These are phyloP conservation scores for Claviceps quebecensis DNA, from an alignment of 2,329 filamentous ascomycete species.

Conservation along the genomic window DNA sequence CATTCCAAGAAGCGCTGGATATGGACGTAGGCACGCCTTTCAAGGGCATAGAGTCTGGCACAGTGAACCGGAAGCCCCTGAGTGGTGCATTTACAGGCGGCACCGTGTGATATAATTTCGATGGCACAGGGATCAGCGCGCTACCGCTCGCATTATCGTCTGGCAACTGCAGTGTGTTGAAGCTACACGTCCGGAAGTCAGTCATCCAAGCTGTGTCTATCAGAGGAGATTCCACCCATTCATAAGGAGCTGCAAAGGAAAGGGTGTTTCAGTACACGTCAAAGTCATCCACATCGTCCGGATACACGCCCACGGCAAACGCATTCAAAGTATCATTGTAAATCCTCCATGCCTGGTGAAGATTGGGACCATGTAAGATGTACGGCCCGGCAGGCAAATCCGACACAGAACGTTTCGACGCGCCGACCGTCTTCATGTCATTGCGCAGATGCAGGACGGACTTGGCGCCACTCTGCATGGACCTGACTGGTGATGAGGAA, in stretches of 20 bases:
- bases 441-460: conserved; percentile 7
- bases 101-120: conserved; percentile 19
- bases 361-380: conserved; percentile 25
- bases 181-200: conserved; percentile 1
- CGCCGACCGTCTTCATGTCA: conserved; percentile 9
- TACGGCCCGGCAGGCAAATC: conserved; percentile 26
- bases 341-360: conserved; percentile 27
- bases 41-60: conserved; percentile 21
- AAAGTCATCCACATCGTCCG: conserved; percentile 13
- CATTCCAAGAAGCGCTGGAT: conserved; percentile 44
- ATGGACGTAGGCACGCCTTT: conserved; percentile 39
- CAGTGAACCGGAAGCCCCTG: conserved; percentile 21
- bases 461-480: neutral
- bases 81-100: conserved; percentile 19
- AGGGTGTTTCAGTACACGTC: neutral
- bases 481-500: neutral
- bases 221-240: neutral
- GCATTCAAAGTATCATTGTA: conserved; percentile 24
- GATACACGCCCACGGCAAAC: conserved; percentile 23
- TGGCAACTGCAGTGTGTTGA: conserved; percentile 1
- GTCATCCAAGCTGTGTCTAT: neutral
- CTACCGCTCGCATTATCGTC: neutral
- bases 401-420: conserved; percentile 6
- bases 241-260: neutral
- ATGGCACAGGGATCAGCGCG: conserved; percentile 24